Base-by-base conservation (phyloP, 345 rosid species). In the Populus ilicifolia region DNA sequence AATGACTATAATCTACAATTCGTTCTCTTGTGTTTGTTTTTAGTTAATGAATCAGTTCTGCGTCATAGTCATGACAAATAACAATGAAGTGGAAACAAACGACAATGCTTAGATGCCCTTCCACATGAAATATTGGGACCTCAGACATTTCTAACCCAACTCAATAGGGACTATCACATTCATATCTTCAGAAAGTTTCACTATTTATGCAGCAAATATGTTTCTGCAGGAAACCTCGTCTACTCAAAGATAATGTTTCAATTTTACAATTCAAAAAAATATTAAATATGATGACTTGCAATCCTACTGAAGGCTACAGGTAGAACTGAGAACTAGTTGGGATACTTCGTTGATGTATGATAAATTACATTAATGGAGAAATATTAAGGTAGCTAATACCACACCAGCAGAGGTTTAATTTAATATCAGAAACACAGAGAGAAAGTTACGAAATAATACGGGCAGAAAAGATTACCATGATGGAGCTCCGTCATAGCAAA, bases 401-500 rank as follows among this genome's bases (percentile, higher is more conserved):
- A 41, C 12, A 10, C 67, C 13, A n/a, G 5, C 27, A 63, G 30
- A 25, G 10, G 13, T 52, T 30, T 36, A 17, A 25, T 48, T 52
- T 30, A 62, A 61, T 36, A 17, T 16, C 48, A 74, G 16, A 41
- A 12, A 46, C 50, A 46, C 17, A 46, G 17, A 46, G 16, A 44
- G 50, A 2, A 13, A 46, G 16, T 46, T 46, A 46, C 3, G 69
- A 69, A 23, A 29, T 6, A 30, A 21, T 18, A 17, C 11, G 1
- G 29, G 11, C 4, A 52, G 30, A 77, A 80, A 21, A 75, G 52
- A 81, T 85, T 79, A 94, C 98, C 99, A 74, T 96, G 98, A 85
- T 96, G 98, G 21, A 96, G 93, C 83, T 96, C 98, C 67, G 99
- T 96, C 99, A 96, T 96, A 41, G 99, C 99, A 74, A 94, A 96